phyloP scores from a whole-genome alignment of 306 rosid species.

The Pyrus bretschneideri region DNA sequence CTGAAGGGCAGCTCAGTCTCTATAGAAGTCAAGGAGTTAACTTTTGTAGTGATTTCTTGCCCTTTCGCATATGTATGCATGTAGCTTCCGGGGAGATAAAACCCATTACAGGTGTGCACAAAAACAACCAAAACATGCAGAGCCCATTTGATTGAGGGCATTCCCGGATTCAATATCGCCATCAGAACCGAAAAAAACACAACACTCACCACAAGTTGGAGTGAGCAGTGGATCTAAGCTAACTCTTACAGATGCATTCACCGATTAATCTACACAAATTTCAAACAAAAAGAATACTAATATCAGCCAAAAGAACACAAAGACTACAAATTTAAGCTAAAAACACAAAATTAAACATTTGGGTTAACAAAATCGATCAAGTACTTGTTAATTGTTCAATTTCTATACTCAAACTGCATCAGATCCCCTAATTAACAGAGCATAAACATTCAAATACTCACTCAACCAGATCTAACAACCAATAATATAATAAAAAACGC shows the following conservation, averaged over 20 bases:
- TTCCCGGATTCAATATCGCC: conserved; percentile 35
- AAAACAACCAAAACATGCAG: conserved; percentile 23
- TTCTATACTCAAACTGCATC: background rate
- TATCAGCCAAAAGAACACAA: conserved; percentile 5
- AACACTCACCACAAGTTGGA: conserved; percentile 13
- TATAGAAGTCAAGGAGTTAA: conserved; percentile 89
- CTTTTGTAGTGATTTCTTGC: conserved; percentile 55
- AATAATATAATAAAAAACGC: background rate
- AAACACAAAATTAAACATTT: background rate
- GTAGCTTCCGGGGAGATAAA: conserved; percentile 93
- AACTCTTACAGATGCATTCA: conserved; percentile 23
- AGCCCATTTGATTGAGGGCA: conserved; percentile 25
- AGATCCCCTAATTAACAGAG: background rate
- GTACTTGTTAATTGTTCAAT: background rate
- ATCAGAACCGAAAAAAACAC: conserved; percentile 21
- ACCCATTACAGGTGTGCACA: conserved; percentile 41
- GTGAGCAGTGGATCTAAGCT: conserved; percentile 19
- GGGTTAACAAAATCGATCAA: background rate
- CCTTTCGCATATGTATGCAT: conserved; percentile 70
- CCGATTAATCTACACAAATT: conserved; percentile 37
- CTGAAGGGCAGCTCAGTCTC: conserved; percentile 93
- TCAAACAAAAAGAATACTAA: background rate
- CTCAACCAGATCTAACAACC: background rate
- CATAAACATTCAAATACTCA: background rate
- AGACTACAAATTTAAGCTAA: background rate